Evolutionary conservation across 2,329 filamentous ascomycete species (phyloP), one percentile per base, ranked within the genome.

Genomic region (Diaporthe vexans): DNA sequence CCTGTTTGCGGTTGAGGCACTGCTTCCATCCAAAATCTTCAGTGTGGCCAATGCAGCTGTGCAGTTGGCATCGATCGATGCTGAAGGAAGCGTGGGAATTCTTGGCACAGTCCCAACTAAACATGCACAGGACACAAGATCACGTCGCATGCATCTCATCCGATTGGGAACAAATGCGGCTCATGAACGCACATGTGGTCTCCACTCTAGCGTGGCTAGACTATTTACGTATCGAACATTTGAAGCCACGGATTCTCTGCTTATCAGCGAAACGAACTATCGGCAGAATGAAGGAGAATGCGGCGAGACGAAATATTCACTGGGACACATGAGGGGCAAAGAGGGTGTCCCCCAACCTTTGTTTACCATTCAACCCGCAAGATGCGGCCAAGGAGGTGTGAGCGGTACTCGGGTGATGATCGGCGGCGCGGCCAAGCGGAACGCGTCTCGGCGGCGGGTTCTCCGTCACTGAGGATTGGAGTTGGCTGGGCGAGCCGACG

Each of bases 341-440:
- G 21, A 17, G 21, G 43, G 43, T 9, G 24, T 29, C 35, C 35
- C 43, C 43, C 26, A 35, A 11, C 10, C 10, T 26, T 11, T 65
- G 26, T 33, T 65, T 46, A 29, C 24, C 59, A 63, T 19, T 24
- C 58, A 46, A 46, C n/a, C 40, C 10, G 33, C 26, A 35, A 65
- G 17, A 65, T 51, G 61, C 61, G 61, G 61, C 43, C 43, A 51
- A 63, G 61, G 19, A 26, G 19, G n/a, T 24, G 24, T 35, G 26
- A 17, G 61, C 26, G 43, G 40, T 48, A 33, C 40, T 65, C 43
- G 61, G 61, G 19, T 65, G 61, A 65, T 48, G 61, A 65, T 65
- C 61, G 43, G 61, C 59, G 48, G 26, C 43, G 48, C 43, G 61
- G 61, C 61, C 61, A 65, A 65, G 61, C 43, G 61, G 19, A 9